Percentiles rank a stretch among this genome's conserved stretches.
Conservation (phyloP, 805 yeast species). For the Wickerhamiella galacta region DNA sequence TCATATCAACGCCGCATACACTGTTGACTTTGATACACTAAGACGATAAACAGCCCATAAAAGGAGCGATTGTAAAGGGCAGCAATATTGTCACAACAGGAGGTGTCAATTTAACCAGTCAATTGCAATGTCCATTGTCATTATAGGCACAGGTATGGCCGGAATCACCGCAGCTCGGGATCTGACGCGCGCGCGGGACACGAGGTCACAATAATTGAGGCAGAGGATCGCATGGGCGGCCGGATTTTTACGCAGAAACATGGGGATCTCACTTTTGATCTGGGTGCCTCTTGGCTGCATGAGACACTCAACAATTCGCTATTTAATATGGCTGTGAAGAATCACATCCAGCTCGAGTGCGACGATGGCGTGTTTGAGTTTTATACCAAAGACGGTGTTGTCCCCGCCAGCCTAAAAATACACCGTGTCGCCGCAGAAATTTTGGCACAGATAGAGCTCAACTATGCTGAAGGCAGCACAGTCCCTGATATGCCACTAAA, state of each 20-base stretch:
- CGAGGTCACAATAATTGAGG: constrained; percentile 44
- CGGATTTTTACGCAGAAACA: constrained; percentile 31
- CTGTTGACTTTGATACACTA: too few species aligned
- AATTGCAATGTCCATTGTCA: constrained; percentile 29
- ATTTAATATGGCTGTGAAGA: constrained; percentile 32
- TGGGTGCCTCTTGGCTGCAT: constrained; percentile 89
- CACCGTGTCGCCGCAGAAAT: constrained; percentile 37
- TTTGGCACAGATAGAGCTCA: constrained; percentile 39
- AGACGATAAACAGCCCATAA: too few species aligned
- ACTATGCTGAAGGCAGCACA: constrained; percentile 32
- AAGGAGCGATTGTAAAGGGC: too few species aligned
- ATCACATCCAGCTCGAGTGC: constrained; percentile 23
- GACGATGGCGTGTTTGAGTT: constrained; percentile 29
- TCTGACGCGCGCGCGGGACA: constrained; percentile 28
- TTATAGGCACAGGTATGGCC: constrained; percentile 72
- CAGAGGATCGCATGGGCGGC: constrained; percentile 54
- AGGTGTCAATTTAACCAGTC: background rate
- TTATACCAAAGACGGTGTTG: constrained; percentile 23
- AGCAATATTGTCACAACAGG: too few species aligned
- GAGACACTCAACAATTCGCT: constrained; percentile 55
- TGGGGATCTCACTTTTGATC: constrained; percentile 29
- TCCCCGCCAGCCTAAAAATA: constrained; percentile 8
- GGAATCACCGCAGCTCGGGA: constrained; percentile 58
- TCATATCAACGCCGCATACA: too few species aligned
- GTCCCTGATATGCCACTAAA: constrained; percentile 36